Evolutionary conservation across 2,329 filamentous ascomycete species (phyloP), one percentile per base, ranked within the genome.

Genomic region (Gnomoniopsis sp.): DNA sequence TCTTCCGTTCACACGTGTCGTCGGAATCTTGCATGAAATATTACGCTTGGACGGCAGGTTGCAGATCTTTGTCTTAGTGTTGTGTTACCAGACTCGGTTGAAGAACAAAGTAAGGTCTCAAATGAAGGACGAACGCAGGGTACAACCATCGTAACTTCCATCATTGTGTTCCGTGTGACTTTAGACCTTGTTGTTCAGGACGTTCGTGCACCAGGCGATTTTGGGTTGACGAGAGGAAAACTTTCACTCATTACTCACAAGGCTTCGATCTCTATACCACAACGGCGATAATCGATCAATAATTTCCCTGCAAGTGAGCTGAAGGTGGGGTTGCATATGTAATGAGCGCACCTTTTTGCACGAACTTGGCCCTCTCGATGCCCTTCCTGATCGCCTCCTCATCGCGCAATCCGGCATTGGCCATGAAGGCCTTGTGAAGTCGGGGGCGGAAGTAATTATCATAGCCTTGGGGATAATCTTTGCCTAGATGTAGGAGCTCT

Each of bases 401-500:
- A 65, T 95, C 86, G 2, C 77, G 80, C 59, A 96, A 70, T 44
- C 80, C 74, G 2, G 87, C 84, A 66, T 96, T 91, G 49, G 86
- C 85, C 65, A 87, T 84, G 75, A 98, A 99, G 1, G 93, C 93
- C 61, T 86, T 86, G 75, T 97, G 92, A 11, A 97, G 77, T 2
- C 92, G 85, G 8, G 86, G 83, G 12, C 89, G 85, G 71, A 96
- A 97, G 75, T 93, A 97, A 11, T 17, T 44, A 33, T 79, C 75
- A 63, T 75, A 96, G 49, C 95, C 95, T 17, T 89, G 79, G 1
- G 95, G 93, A 68, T 98, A 98, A 59, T 93, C 89, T 57, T 88
- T 85, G 36, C 93, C 92, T 15, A 98, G 80, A 67, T 88, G 87
- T 47, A 99, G 82, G 12, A 97, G 84, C 68, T 96, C 92, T 96